Conservation (phyloP, 2,329 filamentous ascomycete genomes). For the Clarireedia hainanense region DNA sequence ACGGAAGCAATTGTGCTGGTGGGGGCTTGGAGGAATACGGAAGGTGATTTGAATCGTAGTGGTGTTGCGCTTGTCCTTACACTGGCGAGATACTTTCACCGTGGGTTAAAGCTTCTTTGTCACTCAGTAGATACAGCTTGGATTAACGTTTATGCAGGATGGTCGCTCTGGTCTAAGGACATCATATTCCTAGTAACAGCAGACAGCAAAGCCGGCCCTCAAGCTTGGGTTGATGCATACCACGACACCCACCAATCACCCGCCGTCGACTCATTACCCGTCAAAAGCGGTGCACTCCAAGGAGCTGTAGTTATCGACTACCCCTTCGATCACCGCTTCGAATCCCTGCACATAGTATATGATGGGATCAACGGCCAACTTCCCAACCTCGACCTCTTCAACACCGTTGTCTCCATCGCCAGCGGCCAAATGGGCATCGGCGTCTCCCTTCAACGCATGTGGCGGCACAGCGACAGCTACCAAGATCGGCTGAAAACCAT, state of each 20-base stretch:
- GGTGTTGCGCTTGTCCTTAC: slow-evolving; percentile 82
- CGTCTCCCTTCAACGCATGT: slow-evolving; percentile 79
- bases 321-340: slow-evolving; percentile 74
- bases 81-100: slow-evolving; percentile 88
- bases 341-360: slow-evolving; percentile 84
- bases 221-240: slow-evolving; percentile 97
- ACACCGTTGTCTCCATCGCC: slow-evolving; percentile 83
- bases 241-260: slow-evolving; percentile 76
- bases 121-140: slow-evolving; percentile 1
- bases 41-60: slow-evolving; percentile 72
- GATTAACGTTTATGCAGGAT: slow-evolving; percentile 43
- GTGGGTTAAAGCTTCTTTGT: slow-evolving; percentile 30
- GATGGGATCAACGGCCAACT: slow-evolving; percentile 94
- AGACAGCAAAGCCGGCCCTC: slow-evolving; percentile 82
- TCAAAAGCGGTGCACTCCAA: slow-evolving; percentile 91
- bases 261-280: slow-evolving; percentile 64
- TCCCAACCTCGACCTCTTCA: slow-evolving; percentile 92
- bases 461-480: slow-evolving; percentile 68
- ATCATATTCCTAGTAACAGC: slow-evolving; percentile 87
- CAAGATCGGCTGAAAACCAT: slow-evolving; percentile 77
- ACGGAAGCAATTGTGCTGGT: slow-evolving; percentile 95
- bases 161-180: slow-evolving; percentile 98
- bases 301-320: slow-evolving; percentile 93
- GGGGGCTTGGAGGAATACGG: slow-evolving; percentile 78
- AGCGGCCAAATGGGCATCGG: slow-evolving; percentile 87